Percentiles rank a stretch among this genome's conserved stretches.
phyloP scores from a whole-genome alignment of 371 early-diverging fungal species.

The Cladochytrium tenue region DNA sequence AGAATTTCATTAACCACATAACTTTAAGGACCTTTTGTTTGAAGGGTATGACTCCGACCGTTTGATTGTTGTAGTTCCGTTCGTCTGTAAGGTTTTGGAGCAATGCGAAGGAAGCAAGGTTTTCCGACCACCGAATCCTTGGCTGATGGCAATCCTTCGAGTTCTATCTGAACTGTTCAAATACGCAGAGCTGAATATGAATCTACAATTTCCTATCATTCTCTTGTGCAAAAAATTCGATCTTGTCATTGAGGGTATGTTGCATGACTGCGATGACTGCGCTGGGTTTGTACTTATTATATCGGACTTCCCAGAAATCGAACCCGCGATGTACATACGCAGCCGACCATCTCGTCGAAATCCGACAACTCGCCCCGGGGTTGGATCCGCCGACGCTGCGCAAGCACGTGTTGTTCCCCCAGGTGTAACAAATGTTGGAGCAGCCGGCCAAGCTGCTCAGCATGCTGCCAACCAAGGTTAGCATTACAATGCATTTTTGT shows the following conservation, averaged over 20 bases:
- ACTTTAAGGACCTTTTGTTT: conserved; percentile 72
- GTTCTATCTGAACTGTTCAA: conserved; percentile 90
- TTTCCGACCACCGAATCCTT: conserved; percentile 95
- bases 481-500: too few relatives aligned
- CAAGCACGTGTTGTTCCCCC: too few relatives aligned
- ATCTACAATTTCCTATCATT: conserved; percentile 95
- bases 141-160: conserved; percentile 92
- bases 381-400: too few relatives aligned
- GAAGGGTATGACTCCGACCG: conserved; percentile 87
- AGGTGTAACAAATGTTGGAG: too few relatives aligned
- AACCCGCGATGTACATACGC: conserved; percentile 74
- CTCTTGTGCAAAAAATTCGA: conserved; percentile 90
- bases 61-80: conserved; percentile 94
- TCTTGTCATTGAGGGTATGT: conserved; percentile 66
- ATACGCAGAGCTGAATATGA: conserved; percentile 87
- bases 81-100: conserved; percentile 95
- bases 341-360: too few relatives aligned
- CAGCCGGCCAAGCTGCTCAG: too few relatives aligned
- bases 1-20: background rate
- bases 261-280: background rate
- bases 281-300: too few relatives aligned
- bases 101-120: conserved; percentile 80
- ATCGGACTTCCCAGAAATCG: conserved; percentile 56
- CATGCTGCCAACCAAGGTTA: too few relatives aligned
- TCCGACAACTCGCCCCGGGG: too few relatives aligned